Conservation (phyloP, 2,329 filamentous ascomycete species). For the Colletotrichum higginsianum region DNA sequence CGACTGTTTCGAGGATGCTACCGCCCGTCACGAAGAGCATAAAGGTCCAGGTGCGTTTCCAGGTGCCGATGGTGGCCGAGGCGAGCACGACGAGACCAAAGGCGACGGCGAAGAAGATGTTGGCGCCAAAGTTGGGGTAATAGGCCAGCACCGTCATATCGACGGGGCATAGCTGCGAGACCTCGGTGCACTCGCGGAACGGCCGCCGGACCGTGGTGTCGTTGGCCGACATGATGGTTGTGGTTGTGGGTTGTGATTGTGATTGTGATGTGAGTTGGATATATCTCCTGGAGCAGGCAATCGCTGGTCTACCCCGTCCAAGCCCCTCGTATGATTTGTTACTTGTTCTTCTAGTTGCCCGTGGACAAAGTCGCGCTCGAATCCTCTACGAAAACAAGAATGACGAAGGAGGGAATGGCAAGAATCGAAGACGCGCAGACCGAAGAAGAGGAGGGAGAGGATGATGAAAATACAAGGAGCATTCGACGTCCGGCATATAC, state of each 20-base stretch:
- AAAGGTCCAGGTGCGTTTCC: constrained; percentile 70
- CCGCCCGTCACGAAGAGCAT: constrained; percentile 65
- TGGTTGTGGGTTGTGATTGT: too few species aligned
- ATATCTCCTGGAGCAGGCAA: not conserved
- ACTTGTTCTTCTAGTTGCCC: not conserved
- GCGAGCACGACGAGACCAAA: constrained; percentile 63
- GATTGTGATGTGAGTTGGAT: too few species aligned
- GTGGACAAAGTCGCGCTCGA: not conserved
- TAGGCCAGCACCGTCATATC: constrained; percentile 68
- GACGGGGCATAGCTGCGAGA: constrained; percentile 65
- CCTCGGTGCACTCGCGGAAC: constrained; percentile 52
- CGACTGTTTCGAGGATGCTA: constrained; percentile 65
- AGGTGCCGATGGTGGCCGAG: constrained; percentile 60
- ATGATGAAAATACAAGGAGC: not conserved
- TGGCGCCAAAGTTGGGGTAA: constrained; percentile 69
- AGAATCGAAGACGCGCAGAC: constrained; percentile 1
- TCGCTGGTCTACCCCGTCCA: not conserved
- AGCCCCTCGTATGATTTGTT: not conserved
- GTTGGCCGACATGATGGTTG: constrained; percentile 35
- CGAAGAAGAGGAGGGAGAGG: not conserved
- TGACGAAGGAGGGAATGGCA: not conserved
- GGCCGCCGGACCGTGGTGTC: constrained; percentile 26
- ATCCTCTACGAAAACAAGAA: not conserved
- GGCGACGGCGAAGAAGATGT: constrained; percentile 66
- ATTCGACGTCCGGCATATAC: not conserved